A percentile compares a stretch with the other conserved stretches of the same genome.
phyloP scores from a whole-genome alignment of 208 protist species.

The Pavlovales sp. region DNA sequence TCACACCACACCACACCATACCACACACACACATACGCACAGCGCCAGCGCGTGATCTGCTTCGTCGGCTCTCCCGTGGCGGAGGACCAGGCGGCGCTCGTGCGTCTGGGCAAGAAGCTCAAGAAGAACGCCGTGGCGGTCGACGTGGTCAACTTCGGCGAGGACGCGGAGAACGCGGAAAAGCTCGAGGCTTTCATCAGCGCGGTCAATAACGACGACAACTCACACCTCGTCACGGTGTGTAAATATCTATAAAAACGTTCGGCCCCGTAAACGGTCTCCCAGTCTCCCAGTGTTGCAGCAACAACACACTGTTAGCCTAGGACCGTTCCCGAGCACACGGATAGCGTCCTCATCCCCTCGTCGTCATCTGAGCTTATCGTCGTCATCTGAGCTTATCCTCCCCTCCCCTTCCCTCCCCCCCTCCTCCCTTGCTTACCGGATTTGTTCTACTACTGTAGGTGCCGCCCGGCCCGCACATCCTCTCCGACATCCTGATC shows the following conservation, averaged over 20 bases:
- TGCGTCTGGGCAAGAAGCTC: conserved; percentile 84
- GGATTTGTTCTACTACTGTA: too few relatives aligned
- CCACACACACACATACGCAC: too few relatives aligned
- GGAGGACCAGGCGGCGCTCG: conserved; percentile 77
- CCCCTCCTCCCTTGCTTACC: too few relatives aligned
- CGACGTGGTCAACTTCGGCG: conserved; percentile 91
- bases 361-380: too few relatives aligned
- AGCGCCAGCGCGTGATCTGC: conserved; percentile 89
- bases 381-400: too few relatives aligned
- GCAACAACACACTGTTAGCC: too few relatives aligned
- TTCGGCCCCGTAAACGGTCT: too few relatives aligned
- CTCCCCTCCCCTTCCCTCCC: too few relatives aligned
- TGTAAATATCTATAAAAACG: not conserved
- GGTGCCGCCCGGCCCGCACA: conserved; percentile 69
- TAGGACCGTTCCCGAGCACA: too few relatives aligned
- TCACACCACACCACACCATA: too few relatives aligned
- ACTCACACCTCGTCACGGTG: conserved; percentile 48
- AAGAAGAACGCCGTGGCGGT: conserved; percentile 92
- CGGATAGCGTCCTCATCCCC: too few relatives aligned
- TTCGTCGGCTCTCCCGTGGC: conserved; percentile 89
- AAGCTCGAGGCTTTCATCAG: conserved; percentile 81
- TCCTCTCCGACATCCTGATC: conserved; percentile 83
- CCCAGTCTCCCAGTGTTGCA: too few relatives aligned
- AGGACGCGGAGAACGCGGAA: conserved; percentile 77
- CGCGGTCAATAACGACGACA: conserved; percentile 72